Base-by-base conservation (phyloP, 352 stramenopile genomes). In the Phytophthora ramorum region DNA sequence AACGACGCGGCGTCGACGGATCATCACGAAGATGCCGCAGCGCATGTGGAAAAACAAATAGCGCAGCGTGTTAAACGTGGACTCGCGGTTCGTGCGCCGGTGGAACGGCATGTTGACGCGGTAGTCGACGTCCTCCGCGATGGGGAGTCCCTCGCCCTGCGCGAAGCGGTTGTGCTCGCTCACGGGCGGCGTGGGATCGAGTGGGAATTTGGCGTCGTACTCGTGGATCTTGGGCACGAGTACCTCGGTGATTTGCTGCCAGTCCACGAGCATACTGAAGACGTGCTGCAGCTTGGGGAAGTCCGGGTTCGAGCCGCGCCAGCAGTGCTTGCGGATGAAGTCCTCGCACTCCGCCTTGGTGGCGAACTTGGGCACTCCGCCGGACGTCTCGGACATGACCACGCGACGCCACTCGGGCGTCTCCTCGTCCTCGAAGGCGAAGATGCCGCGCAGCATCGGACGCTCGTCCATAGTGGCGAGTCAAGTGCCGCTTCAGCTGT, bases 1-100 rank as follows among this genome's bases (percentile, higher is more conserved):
- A 16, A 97, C 87, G 16, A 99, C 81, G 63, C 96, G 87, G 19
- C 92, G 91, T 34, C 97, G 81, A 8, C 97, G 94, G 71, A 99
- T 99, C 94, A 99, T 98, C 34, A 99, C 97, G 64, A 98, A 98
- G 40, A 99, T 98, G 9, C 97, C 98, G 71, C 96, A 99, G 60
- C 98, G 97, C 92, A 99, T 99, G 84, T 99, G 96, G 76, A 97
- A 93, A 74, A 99, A 99, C 20, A 99, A 75, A 80, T 99, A 99
- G 65, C 95, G 93, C 56, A 99, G 85, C 34, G 97, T 99, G 71
- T 99, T 98, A 13, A 96, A 73, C 13, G 92, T 97, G 2, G 92
- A 98, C 55, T 87, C 82, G 40, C 85, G 87, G 50, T 83, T 95
- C 4, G 83, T 95, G 48, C 83, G 61, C 22, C 88, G 84, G 74